phyloP scores from a whole-genome alignment of 495 filamentous ascomycete genomes.

The Bacidia rubella region DNA sequence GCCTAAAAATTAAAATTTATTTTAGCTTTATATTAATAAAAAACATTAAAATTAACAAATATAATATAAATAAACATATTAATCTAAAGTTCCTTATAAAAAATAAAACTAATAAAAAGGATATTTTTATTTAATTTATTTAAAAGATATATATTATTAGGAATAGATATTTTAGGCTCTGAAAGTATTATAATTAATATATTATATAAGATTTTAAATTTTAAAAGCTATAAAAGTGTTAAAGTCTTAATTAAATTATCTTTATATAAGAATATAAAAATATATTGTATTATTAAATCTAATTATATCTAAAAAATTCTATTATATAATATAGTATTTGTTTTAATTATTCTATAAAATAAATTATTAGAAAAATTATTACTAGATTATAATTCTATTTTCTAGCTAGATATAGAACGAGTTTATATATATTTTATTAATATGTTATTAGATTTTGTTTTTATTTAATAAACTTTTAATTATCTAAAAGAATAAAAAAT shows the following conservation, averaged over 20 bases:
- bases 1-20: too few species aligned
- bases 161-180: not conserved
- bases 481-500: too few species aligned
- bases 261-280: not conserved
- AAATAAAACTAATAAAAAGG: not conserved
- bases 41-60: not conserved
- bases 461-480: too few species aligned
- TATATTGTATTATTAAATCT: not conserved
- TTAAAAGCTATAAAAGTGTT: not conserved
- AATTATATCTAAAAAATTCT: not conserved
- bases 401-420: too few species aligned
- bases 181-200: not conserved
- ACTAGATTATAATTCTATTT: too few species aligned
- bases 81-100: not conserved
- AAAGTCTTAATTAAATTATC: not conserved
- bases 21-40: too few species aligned
- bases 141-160: not conserved
- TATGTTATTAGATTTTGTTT: too few species aligned
- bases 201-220: not conserved
- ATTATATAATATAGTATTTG: not conserved
- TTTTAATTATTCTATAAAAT: too few species aligned
- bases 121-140: not conserved
- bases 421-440: too few species aligned
- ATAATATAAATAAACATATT: not conserved
- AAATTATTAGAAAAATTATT: too few species aligned